phyloP scores from a whole-genome alignment of 164 flowering plant genomes.

The Pachysandra terminalis region DNA sequence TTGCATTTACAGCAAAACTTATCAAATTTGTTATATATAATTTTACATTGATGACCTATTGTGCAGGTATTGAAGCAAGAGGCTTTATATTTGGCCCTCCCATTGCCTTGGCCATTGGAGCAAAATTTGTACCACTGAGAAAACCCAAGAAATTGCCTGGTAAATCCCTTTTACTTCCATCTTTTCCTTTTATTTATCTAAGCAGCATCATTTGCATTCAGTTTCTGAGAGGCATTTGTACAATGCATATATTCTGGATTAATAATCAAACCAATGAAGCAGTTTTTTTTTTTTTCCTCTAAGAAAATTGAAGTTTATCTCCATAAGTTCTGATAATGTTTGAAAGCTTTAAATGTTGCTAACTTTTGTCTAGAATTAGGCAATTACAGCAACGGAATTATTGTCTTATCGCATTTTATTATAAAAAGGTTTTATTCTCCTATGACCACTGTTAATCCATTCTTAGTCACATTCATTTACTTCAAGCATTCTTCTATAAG shows the following conservation, averaged over 20 bases:
- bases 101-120: constrained; percentile 94
- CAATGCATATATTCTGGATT: not conserved
- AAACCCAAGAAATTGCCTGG: constrained; percentile 96
- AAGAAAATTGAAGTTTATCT: too few species aligned
- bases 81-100: constrained; percentile 99
- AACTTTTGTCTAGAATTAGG: too few species aligned
- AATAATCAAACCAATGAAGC: not conserved
- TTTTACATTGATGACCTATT: constrained; percentile 5
- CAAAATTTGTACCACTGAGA: constrained; percentile 96
- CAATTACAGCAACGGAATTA: too few species aligned
- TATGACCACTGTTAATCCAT: not conserved
- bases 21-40: too few species aligned
- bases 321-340: too few species aligned
- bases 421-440: not conserved
- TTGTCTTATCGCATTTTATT: too few species aligned
- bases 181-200: not conserved
- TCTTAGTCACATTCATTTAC: not conserved
- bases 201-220: not conserved
- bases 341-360: too few species aligned
- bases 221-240: not conserved
- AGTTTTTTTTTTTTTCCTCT: not conserved
- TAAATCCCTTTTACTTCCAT: constrained; percentile 25
- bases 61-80: constrained; percentile 92
- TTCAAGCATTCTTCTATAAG: not conserved
- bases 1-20: too few species aligned